phyloP scores from a whole-genome alignment of 345 rosid genomes.

The Syzygium jambos region DNA sequence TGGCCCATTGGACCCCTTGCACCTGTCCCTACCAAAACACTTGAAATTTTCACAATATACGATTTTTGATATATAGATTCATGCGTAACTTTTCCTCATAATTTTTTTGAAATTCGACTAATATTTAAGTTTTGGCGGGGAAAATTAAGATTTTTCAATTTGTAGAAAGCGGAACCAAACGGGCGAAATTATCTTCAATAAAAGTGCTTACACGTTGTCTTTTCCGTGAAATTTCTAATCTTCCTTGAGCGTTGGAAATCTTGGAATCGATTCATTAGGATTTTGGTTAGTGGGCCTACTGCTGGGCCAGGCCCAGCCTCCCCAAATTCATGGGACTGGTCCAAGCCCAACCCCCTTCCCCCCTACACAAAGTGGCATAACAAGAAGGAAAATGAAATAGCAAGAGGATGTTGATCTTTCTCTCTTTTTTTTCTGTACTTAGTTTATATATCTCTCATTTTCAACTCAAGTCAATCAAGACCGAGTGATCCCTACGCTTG shows the following conservation, averaged over 20 bases:
- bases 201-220: not conserved
- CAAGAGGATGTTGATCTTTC: not conserved
- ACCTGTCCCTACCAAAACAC: not conserved
- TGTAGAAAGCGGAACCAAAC: not conserved
- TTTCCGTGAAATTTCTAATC: not conserved
- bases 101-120: not conserved
- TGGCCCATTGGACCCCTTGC: not conserved
- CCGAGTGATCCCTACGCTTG: not conserved
- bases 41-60: not conserved
- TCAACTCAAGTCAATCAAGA: not conserved
- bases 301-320: not conserved
- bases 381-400: not conserved
- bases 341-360: not conserved
- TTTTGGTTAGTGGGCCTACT: not conserved
- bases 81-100: not conserved
- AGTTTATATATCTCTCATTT: not conserved
- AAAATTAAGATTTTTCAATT: not conserved
- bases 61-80: rapidly evolving
- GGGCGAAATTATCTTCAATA: not conserved
- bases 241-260: not conserved
- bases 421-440: not conserved
- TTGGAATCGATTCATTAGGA: not conserved
- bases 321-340: not conserved
- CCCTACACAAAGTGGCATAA: not conserved
- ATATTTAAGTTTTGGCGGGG: not conserved